A percentile compares a stretch with the other conserved stretches of the same genome.
phyloP scores from a whole-genome alignment of 768 basidiomycete genomes.

The Tricholoma terreum region DNA sequence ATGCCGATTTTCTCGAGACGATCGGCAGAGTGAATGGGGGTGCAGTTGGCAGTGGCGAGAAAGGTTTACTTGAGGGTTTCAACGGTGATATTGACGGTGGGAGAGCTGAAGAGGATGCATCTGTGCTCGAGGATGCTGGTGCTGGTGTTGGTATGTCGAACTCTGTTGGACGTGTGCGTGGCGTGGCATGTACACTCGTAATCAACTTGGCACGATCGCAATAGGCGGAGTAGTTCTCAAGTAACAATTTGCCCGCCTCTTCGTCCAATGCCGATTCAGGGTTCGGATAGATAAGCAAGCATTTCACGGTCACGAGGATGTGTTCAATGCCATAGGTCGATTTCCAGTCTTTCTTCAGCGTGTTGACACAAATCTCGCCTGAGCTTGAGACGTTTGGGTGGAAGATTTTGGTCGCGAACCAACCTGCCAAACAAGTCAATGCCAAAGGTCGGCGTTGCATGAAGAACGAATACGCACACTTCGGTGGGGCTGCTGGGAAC shows the following conservation, averaged over 20 bases:
- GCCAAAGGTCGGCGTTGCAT: constrained; percentile 1
- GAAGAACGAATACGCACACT: constrained; percentile 57
- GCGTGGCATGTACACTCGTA: constrained; percentile 88
- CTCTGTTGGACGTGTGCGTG: constrained; percentile 68
- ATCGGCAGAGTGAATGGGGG: constrained; percentile 39
- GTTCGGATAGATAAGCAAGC: constrained; percentile 94
- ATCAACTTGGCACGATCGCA: constrained; percentile 84
- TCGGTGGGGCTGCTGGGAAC: constrained; percentile 91
- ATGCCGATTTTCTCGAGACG: constrained; percentile 41
- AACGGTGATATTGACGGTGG: constrained; percentile 19
- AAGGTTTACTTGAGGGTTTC: constrained; percentile 12
- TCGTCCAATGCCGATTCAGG: constrained; percentile 96
- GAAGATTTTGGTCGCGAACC: constrained; percentile 93
- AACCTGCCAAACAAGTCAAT: constrained; percentile 48
- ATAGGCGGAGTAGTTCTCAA: constrained; percentile 89
- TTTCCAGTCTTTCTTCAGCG: constrained; percentile 97
- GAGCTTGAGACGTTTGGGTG: constrained; percentile 90
- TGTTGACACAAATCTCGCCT: constrained; percentile 97
- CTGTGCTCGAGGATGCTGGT: constrained; percentile 27
- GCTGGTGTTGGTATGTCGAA: constrained; percentile 52
- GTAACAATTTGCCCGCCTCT: constrained; percentile 87
- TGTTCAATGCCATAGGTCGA: constrained; percentile 86
- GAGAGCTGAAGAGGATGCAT: constrained; percentile 29
- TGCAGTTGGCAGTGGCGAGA: constrained; percentile 20
- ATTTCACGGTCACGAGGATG: constrained; percentile 91